A percentile compares a stretch with the other conserved stretches of the same genome.
Conservation (phyloP, 208 protist genomes). For the Trypanosoma lewisi region DNA sequence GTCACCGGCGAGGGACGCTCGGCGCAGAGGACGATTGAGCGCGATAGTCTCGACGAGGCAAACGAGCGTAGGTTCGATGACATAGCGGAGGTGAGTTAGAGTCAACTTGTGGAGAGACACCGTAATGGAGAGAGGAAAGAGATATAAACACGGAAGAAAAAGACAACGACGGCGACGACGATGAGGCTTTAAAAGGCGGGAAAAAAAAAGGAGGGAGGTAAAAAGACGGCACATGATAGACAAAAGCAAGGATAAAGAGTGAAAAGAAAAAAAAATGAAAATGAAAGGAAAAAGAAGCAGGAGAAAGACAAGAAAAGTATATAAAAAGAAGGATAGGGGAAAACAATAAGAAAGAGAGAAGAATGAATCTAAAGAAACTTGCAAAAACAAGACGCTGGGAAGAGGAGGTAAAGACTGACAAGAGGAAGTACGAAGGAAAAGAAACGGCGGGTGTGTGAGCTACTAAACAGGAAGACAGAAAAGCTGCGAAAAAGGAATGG, state of each 20-base stretch:
- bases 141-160: neutral
- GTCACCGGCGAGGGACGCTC: constrained; percentile 69
- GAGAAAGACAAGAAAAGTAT: no score
- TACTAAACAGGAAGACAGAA: no score
- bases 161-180: neutral
- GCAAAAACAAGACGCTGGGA: no score
- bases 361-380: no score
- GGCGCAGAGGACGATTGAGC: constrained; percentile 78
- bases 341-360: no score
- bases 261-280: neutral
- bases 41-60: constrained; percentile 16
- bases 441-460: no score
- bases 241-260: neutral
- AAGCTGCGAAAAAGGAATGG: no score
- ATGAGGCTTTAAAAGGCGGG: neutral
- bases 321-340: no score
- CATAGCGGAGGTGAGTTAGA: neutral
- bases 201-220: neutral
- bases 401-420: no score
- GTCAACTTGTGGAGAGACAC: neutral
- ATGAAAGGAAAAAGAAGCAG: no score
- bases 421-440: no score
- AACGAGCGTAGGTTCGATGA: constrained; percentile 17
- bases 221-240: no score
- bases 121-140: neutral